These are phyloP conservation scores for Aegilops bicornis DNA, from an alignment of 176 grass and related monocot species.

Conservation along the genomic window DNA sequence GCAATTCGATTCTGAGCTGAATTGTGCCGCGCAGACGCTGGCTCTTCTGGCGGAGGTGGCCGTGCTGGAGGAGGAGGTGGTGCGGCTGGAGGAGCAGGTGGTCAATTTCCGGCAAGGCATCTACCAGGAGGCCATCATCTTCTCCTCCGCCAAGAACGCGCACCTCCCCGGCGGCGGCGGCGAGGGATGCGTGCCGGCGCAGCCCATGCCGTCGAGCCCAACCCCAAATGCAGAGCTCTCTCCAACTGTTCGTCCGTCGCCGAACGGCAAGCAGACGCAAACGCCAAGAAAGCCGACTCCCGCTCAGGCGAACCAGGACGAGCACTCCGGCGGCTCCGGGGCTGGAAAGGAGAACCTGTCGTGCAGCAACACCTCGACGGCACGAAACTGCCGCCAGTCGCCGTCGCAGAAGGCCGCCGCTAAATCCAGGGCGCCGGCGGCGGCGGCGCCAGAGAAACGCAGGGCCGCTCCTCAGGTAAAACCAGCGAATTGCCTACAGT, in stretches of 20 bases:
- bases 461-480: constrained; percentile 44
- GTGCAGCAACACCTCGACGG: constrained; percentile 34
- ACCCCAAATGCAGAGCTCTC: constrained; percentile 20
- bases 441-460: constrained; percentile 40
- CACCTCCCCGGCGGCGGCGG: neutral
- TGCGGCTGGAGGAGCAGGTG: constrained; percentile 93
- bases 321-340: neutral
- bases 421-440: constrained; percentile 30
- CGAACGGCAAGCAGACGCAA: constrained; percentile 39
- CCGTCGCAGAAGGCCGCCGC: constrained; percentile 42
- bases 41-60: constrained; percentile 96
- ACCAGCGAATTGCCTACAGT: neutral
- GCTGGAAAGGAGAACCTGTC: constrained; percentile 84
- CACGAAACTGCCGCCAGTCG: constrained; percentile 43
- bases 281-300: constrained; percentile 39
- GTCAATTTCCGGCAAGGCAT: constrained; percentile 95
- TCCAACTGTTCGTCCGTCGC: constrained; percentile 20
- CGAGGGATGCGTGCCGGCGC: constrained; percentile 17
- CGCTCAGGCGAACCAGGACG: constrained; percentile 21
- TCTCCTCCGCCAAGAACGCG: constrained; percentile 54
- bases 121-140: constrained; percentile 88
- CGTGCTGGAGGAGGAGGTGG: constrained; percentile 93
- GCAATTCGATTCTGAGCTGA: neutral
- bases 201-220: constrained; percentile 32
- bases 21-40: constrained; percentile 48